A percentile compares a stretch with the other conserved stretches of the same genome.
phyloP scores from a whole-genome alignment of 805 yeast species.

The Metschnikowia lunata region DNA sequence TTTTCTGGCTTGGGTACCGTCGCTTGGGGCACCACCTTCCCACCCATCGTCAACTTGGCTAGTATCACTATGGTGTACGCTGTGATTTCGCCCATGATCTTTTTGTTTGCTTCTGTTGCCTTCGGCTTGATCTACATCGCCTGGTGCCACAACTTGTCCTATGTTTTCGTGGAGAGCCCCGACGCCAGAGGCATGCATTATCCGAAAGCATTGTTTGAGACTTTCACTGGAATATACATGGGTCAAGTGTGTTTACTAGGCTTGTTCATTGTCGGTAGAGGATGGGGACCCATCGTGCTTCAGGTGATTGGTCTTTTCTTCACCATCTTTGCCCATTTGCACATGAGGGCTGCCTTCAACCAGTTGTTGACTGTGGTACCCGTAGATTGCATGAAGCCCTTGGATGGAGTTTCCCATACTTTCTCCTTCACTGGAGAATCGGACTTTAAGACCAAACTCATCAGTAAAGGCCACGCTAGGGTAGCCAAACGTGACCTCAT shows the following conservation, averaged over 20 bases:
- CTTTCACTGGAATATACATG: slow-evolving; percentile 80
- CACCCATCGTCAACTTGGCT: slow-evolving; percentile 68
- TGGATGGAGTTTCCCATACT: slow-evolving; percentile 66
- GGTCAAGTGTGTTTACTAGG: slow-evolving; percentile 87
- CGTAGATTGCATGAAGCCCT: slow-evolving; percentile 68
- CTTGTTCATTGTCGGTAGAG: slow-evolving; percentile 81
- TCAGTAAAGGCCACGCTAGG: slow-evolving; percentile 18
- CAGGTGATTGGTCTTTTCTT: slow-evolving; percentile 60
- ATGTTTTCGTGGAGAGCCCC: slow-evolving; percentile 60
- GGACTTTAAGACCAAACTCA: slow-evolving; percentile 32
- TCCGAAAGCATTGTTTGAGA: slow-evolving; percentile 85
- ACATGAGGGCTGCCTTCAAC: slow-evolving; percentile 60
- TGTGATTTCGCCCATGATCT: slow-evolving; percentile 76
- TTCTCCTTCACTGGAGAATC: slow-evolving; percentile 44
- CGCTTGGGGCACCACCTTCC: slow-evolving; percentile 75
- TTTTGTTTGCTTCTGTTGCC: slow-evolving; percentile 67
- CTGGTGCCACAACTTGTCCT: slow-evolving; percentile 71
- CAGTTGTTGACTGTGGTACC: slow-evolving; percentile 57
- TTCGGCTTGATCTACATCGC: slow-evolving; percentile 73
- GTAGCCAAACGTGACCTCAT: slow-evolving; percentile 8
- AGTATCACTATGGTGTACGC: slow-evolving; percentile 65
- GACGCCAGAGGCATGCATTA: slow-evolving; percentile 81
- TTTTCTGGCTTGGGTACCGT: slow-evolving; percentile 49
- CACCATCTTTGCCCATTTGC: slow-evolving; percentile 67
- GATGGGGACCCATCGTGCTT: slow-evolving; percentile 90